Conservation (phyloP, 352 stramenopile species). For the Stramenopiles sp. region DNA sequence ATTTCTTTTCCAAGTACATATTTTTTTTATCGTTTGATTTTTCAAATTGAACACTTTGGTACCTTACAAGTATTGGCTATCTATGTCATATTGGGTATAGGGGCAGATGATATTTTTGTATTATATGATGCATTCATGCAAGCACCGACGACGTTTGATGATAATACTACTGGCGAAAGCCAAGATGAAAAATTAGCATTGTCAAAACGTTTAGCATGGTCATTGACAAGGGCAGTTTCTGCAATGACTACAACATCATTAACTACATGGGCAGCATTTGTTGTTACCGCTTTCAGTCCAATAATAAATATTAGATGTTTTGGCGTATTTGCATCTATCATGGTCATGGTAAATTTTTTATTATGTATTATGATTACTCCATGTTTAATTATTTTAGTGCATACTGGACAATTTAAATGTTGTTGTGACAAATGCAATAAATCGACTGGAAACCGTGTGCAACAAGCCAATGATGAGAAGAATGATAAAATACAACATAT, state of each 20-base stretch:
- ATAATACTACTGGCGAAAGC: constrained; percentile 9
- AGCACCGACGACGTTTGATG: constrained; percentile 3
- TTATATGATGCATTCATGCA: constrained; percentile 31
- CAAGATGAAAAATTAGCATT: constrained; percentile 10
- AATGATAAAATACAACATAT: no score
- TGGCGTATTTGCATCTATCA: constrained; percentile 20
- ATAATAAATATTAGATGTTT: constrained; percentile 21
- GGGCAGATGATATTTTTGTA: constrained; percentile 32
- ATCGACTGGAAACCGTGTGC: no score
- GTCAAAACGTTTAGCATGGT: constrained; percentile 12
- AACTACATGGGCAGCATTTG: constrained; percentile 21
- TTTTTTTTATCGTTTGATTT: constrained; percentile 29
- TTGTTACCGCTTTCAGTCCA: constrained; percentile 15
- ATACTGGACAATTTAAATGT: no score
- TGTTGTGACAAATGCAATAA: no score
- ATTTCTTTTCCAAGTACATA: constrained; percentile 27
- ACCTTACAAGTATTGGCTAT: constrained; percentile 27
- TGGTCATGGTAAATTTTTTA: constrained; percentile 21
- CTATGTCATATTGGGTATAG: constrained; percentile 34
- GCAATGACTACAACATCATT: constrained; percentile 26
- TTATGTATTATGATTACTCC: constrained; percentile 19
- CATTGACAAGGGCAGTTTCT: constrained; percentile 16
- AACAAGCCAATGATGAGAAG: no score
- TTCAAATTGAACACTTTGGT: constrained; percentile 31
- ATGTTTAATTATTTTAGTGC: no score